A percentile compares a stretch with the other conserved stretches of the same genome.
Conservation (phyloP, 2,329 filamentous ascomycete genomes). For the Plectosphaerella cucumerina region DNA sequence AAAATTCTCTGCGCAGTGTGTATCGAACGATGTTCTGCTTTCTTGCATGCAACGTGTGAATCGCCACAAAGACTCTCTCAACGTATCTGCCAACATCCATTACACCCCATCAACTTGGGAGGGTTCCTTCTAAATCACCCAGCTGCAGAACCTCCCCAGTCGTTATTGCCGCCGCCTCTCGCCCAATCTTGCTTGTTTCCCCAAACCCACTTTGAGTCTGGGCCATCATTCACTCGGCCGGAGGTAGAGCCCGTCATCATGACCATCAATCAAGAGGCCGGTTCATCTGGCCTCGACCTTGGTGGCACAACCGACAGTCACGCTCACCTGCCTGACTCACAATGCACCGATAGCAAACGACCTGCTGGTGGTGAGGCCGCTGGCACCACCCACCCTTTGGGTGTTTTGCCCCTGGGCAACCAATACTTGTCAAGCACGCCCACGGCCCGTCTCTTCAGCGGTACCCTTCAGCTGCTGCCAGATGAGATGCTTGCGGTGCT, state of each 20-base stretch:
- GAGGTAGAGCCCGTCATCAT: neutral
- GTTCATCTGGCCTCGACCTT: neutral
- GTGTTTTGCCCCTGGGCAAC: constrained; percentile 85
- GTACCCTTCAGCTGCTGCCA: constrained; percentile 63
- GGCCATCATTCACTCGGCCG: neutral
- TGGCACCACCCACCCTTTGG: constrained; percentile 66
- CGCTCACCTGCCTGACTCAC: constrained; percentile 10
- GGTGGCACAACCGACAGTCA: constrained; percentile 1
- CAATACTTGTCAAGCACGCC: constrained; percentile 60
- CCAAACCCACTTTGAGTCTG: too few species aligned
- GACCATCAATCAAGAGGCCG: neutral
- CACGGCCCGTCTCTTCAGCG: constrained; percentile 64
- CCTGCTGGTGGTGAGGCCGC: neutral
- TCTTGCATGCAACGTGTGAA: too few species aligned
- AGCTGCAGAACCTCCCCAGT: too few species aligned
- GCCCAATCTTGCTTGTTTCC: too few species aligned
- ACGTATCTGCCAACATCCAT: too few species aligned
- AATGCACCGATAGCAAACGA: neutral
- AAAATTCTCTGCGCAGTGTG: too few species aligned
- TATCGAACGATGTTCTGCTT: too few species aligned
- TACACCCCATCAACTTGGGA: too few species aligned
- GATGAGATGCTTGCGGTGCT: constrained; percentile 77
- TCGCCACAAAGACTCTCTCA: too few species aligned
- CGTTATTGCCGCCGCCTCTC: too few species aligned
- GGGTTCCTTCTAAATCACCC: too few species aligned